Conservation (phyloP, 2,329 filamentous ascomycete genomes). For the Talaromyces sp. region DNA sequence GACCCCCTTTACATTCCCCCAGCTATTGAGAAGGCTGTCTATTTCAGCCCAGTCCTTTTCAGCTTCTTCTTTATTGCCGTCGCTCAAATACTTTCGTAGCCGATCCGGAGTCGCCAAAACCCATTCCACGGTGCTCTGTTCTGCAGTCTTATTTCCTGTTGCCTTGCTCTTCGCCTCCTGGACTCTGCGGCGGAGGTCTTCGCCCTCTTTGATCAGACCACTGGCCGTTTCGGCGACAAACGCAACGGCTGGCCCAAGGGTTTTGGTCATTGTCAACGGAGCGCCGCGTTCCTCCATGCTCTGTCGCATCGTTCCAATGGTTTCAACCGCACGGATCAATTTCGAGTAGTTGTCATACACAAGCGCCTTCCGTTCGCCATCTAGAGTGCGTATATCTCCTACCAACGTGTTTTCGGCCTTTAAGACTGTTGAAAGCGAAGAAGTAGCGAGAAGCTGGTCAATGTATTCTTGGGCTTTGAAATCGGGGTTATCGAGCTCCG, state of each 20-base stretch:
- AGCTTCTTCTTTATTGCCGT: conserved; percentile 36
- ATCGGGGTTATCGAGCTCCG: conserved; percentile 65
- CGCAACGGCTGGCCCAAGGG: conserved; percentile 35
- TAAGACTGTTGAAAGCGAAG: conserved; percentile 38
- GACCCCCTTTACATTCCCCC: conserved; percentile 41
- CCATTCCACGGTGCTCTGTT: conserved; percentile 43
- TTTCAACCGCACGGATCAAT: conserved; percentile 92
- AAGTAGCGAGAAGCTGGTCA: conserved; percentile 35
- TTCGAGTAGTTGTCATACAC: conserved; percentile 99
- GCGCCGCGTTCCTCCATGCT: conserved; percentile 43
- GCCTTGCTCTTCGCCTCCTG: conserved; percentile 20
- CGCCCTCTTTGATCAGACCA: conserved; percentile 34
- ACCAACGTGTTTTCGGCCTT: conserved; percentile 43
- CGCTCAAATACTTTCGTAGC: conserved; percentile 31
- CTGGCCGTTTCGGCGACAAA: conserved; percentile 42
- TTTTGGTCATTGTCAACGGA: conserved; percentile 43
- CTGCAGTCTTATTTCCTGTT: conserved; percentile 18
- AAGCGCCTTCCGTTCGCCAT: conserved; percentile 92
- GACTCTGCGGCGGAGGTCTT: conserved; percentile 27
- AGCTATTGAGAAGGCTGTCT: conserved; percentile 32
- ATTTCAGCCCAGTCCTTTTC: conserved; percentile 40
- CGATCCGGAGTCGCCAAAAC: conserved; percentile 37
- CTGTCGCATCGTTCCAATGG: conserved; percentile 66
- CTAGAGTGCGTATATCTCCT: conserved; percentile 76
- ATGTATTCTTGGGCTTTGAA: conserved; percentile 66